Conservation (phyloP, 2,329 filamentous ascomycete species). For the Diaporthe citrichinensis region DNA sequence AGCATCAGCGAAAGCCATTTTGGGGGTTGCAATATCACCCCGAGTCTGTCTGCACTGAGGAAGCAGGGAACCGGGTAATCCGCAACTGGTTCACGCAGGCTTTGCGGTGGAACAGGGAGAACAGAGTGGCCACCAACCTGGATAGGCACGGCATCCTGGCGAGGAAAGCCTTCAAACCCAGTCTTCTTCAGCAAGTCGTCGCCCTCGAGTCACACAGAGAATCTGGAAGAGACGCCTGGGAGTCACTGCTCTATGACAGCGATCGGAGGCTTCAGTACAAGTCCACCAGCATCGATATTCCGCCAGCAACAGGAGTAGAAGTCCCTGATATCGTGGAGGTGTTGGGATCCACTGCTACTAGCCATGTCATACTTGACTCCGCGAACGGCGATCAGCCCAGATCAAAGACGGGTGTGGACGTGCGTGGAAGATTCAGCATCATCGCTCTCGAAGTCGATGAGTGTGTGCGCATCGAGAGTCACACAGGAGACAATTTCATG, state of each 20-base stretch:
- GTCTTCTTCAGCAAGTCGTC: constrained; percentile 50
- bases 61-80: constrained; percentile 74
- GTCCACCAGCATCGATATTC: constrained; percentile 49
- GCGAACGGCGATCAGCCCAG: constrained; percentile 65
- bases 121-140: constrained; percentile 43
- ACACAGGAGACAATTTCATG: constrained; percentile 60
- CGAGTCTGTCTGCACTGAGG: constrained; percentile 87
- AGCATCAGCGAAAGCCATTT: constrained; percentile 78
- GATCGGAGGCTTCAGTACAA: constrained; percentile 49
- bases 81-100: constrained; percentile 82
- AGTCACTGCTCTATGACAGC: constrained; percentile 41
- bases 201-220: constrained; percentile 22
- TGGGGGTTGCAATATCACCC: constrained; percentile 94
- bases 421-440: constrained; percentile 78
- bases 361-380: constrained; percentile 72
- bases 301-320: constrained; percentile 60
- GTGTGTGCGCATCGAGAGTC: constrained; percentile 71
- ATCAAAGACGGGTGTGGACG: constrained; percentile 57
- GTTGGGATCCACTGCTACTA: constrained; percentile 54
- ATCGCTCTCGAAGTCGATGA: constrained; percentile 75
- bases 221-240: constrained; percentile 39
- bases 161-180: constrained; percentile 51
- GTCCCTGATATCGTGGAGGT: constrained; percentile 69
- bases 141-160: constrained; percentile 45
- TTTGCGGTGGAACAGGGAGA: constrained; percentile 68